Percentiles rank a stretch among this genome's conserved stretches.
These are phyloP conservation scores for Penicillium longicatenatum DNA, from an alignment of 495 filamentous ascomycete genomes.

Conservation along the genomic window DNA sequence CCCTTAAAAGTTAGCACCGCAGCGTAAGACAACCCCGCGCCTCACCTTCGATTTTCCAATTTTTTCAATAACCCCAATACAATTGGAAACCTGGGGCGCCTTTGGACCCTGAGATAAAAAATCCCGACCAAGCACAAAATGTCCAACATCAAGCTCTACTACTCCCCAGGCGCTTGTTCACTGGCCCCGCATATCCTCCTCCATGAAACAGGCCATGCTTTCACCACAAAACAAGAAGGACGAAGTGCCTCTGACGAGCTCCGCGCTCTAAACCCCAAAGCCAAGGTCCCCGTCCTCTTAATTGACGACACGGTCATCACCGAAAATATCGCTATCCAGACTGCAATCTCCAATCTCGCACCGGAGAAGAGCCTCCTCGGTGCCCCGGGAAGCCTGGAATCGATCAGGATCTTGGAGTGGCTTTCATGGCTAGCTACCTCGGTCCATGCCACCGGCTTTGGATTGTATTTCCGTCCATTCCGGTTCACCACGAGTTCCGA, in stretches of 20 bases:
- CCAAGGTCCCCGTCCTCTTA: not conserved
- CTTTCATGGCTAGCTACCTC: not conserved
- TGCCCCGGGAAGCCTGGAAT: not conserved
- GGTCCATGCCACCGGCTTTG: not conserved
- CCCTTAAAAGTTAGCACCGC: no score
- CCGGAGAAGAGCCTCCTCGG: not conserved
- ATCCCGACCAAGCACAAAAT: not conserved
- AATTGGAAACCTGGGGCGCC: not conserved
- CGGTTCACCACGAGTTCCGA: not conserved
- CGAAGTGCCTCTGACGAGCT: not conserved
- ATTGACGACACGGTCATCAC: not conserved
- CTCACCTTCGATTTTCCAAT: no score
- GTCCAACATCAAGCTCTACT: not conserved
- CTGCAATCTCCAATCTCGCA: not conserved
- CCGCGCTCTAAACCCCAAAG: not conserved
- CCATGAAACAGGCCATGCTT: not conserved
- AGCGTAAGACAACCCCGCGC: no score
- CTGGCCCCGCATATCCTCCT: constrained; percentile 3
- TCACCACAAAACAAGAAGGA: not conserved
- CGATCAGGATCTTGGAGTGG: not conserved
- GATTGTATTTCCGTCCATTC: not conserved
- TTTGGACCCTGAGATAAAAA: not conserved
- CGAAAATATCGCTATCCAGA: not conserved
- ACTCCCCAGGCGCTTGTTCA: not conserved
- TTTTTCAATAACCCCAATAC: no score